These are phyloP conservation scores for Fusarium chaquense DNA, from an alignment of 2,329 filamentous ascomycete species.

Conservation along the genomic window DNA sequence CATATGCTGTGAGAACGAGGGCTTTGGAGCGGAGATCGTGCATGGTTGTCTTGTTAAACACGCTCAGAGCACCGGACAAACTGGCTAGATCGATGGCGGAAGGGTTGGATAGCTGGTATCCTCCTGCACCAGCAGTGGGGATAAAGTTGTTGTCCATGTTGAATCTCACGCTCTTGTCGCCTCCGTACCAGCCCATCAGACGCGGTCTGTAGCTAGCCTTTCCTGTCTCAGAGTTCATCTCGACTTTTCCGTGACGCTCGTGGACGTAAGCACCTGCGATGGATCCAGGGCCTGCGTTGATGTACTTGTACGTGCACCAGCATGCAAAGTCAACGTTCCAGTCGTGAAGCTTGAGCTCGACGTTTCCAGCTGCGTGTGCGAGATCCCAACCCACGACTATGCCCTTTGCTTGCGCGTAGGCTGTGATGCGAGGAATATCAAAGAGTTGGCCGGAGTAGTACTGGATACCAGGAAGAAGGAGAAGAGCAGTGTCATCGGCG, in stretches of 20 bases:
- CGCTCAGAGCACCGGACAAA: slow-evolving; percentile 77
- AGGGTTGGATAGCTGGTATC: slow-evolving; percentile 88
- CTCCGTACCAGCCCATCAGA: slow-evolving; percentile 88
- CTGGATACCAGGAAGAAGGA: slow-evolving; percentile 88
- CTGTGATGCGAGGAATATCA: slow-evolving; percentile 84
- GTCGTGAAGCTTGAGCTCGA: slow-evolving; percentile 81
- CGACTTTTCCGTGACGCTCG: slow-evolving; percentile 74
- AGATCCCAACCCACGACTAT: slow-evolving; percentile 89
- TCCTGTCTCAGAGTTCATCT: slow-evolving; percentile 52
- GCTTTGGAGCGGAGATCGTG: slow-evolving; percentile 76
- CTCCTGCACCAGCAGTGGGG: slow-evolving; percentile 81
- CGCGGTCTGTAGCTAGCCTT: slow-evolving; percentile 68
- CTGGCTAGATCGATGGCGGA: slow-evolving; percentile 81
- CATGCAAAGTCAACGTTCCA: slow-evolving; percentile 93
- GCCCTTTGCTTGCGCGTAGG: slow-evolving; percentile 76
- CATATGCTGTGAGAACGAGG: slow-evolving; percentile 78
- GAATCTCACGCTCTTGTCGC: slow-evolving; percentile 80
- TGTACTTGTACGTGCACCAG: slow-evolving; percentile 96
- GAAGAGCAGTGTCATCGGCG: slow-evolving; percentile 76
- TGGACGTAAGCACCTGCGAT: slow-evolving; percentile 88
- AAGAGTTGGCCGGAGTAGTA: slow-evolving; percentile 93
- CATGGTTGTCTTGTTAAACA: slow-evolving; percentile 81
- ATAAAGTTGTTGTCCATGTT: slow-evolving; percentile 85
- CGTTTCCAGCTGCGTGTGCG: slow-evolving; percentile 87
- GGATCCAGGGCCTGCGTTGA: slow-evolving; percentile 85